Conservation (phyloP, 2,329 filamentous ascomycete genomes). For the Phaeosphaeriaceae sp. region DNA sequence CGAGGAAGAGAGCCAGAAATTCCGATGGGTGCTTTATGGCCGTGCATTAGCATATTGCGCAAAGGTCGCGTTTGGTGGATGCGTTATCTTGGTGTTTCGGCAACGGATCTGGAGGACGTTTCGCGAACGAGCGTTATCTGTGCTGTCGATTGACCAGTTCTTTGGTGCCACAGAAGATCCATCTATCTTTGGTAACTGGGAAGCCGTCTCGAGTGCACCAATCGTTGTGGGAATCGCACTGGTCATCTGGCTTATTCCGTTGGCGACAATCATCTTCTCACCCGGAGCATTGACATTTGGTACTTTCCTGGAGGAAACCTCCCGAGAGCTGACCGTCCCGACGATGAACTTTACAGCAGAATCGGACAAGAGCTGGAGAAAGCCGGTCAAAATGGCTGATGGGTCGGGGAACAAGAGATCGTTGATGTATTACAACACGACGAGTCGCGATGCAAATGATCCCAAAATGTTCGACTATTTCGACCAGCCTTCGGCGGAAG, state of each 20-base stretch:
- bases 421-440: constrained; percentile 45
- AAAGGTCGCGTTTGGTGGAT: constrained; percentile 44
- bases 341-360: constrained; percentile 42
- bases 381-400: constrained; percentile 31
- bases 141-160: constrained; percentile 45
- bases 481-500: constrained; percentile 42
- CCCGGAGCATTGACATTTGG: constrained; percentile 48
- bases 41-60: constrained; percentile 44
- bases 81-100: constrained; percentile 39
- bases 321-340: constrained; percentile 15
- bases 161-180: constrained; percentile 46
- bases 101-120: constrained; percentile 48
- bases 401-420: constrained; percentile 35
- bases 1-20: constrained; percentile 36
- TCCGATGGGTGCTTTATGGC: constrained; percentile 42
- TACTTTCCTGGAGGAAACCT: constrained; percentile 25
- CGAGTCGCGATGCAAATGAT: constrained; percentile 21
- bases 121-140: constrained; percentile 37
- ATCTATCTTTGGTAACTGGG: constrained; percentile 42
- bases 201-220: constrained; percentile 37
- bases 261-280: constrained; percentile 49
- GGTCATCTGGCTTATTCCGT: constrained; percentile 44
- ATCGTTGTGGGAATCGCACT: constrained; percentile 34
- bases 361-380: constrained; percentile 39
- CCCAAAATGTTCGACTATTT: constrained; percentile 46